Evolutionary conservation across 352 stramenopile genomes (phyloP).

Genomic region (Pythium rhizo-oryzae): DNA sequence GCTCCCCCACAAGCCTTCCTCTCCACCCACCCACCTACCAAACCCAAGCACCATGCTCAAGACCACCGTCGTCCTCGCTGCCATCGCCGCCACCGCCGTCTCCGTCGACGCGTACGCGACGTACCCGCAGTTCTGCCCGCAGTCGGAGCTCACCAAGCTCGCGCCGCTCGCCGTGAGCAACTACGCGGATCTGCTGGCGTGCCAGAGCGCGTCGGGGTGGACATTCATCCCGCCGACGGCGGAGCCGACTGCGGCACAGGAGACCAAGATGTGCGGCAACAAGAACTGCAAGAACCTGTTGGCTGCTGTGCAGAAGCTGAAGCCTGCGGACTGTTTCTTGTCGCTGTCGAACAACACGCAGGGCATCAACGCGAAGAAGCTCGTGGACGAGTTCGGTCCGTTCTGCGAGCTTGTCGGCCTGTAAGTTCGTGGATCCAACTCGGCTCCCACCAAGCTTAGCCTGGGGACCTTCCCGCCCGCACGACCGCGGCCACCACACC

Average conservation of each 20-base stretch:
- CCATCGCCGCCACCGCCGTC: slow-evolving; percentile 18
- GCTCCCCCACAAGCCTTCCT: no score
- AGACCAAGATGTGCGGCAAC: slow-evolving; percentile 34
- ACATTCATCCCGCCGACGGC: slow-evolving; percentile 35
- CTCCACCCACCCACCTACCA: slow-evolving; percentile 4
- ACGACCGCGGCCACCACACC: no score
- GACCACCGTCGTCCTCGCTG: slow-evolving; percentile 20
- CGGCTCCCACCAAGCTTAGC: no score
- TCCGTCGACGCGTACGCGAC: slow-evolving; percentile 21
- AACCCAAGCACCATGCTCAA: slow-evolving; percentile 25
- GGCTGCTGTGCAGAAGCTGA: slow-evolving; percentile 23
- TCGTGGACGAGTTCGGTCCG: slow-evolving; percentile 34
- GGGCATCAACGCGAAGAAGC: slow-evolving; percentile 41
- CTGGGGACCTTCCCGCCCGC: no score
- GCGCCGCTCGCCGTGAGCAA: slow-evolving; percentile 16
- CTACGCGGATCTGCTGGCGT: slow-evolving; percentile 20
- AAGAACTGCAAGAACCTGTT: slow-evolving; percentile 36
- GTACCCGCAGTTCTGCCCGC: slow-evolving; percentile 17
- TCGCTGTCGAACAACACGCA: slow-evolving; percentile 25
- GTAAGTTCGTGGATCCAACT: background rate
- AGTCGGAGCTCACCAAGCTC: slow-evolving; percentile 24
- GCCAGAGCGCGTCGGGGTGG: slow-evolving; percentile 35
- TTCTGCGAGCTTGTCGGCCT: slow-evolving; percentile 21
- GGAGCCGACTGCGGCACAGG: slow-evolving; percentile 30
- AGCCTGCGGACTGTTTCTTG: slow-evolving; percentile 34